Percentiles rank a stretch among this genome's conserved stretches.
Evolutionary conservation across 192 early-diverging fungal genomes (phyloP).

Genomic region (Coemansia erecta): DNA sequence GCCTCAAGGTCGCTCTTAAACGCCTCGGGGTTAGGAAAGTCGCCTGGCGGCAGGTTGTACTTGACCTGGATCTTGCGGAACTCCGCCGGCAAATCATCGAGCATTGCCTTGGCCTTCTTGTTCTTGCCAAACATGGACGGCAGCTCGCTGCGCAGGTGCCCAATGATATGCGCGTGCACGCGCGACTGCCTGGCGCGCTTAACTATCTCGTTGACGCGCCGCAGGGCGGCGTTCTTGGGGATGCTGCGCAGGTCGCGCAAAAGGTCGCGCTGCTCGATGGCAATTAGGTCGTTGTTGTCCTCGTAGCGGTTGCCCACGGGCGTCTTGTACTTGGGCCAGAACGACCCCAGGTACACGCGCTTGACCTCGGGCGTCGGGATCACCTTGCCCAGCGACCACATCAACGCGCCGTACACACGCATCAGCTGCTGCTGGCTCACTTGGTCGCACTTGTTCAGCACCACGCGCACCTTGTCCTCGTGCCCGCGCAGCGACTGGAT

Average conservation of each 20-base stretch:
- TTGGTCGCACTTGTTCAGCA: constrained; percentile 88
- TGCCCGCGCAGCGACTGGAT: constrained; percentile 76
- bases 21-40: constrained; percentile 78
- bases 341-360: constrained; percentile 79
- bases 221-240: constrained; percentile 76
- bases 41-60: constrained; percentile 72
- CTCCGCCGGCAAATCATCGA: constrained; percentile 70
- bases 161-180: constrained; percentile 84
- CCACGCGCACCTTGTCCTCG: constrained; percentile 82
- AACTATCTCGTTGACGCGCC: constrained; percentile 89
- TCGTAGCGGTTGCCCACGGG: constrained; percentile 66
- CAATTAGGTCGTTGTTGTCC: constrained; percentile 67
- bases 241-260: constrained; percentile 70
- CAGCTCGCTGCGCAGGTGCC: constrained; percentile 79
- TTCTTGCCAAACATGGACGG: constrained; percentile 79
- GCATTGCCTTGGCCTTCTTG: constrained; percentile 68
- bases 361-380: constrained; percentile 86
- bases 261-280: constrained; percentile 75
- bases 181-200: constrained; percentile 75
- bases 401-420: constrained; percentile 89
- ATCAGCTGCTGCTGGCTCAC: constrained; percentile 84
- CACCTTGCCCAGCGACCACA: constrained; percentile 90
- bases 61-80: constrained; percentile 70
- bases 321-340: constrained; percentile 65
- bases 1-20: constrained; percentile 66